These are phyloP conservation scores for Pulveroboletus sp. DNA, from an alignment of 768 basidiomycete genomes.

Conservation along the genomic window DNA sequence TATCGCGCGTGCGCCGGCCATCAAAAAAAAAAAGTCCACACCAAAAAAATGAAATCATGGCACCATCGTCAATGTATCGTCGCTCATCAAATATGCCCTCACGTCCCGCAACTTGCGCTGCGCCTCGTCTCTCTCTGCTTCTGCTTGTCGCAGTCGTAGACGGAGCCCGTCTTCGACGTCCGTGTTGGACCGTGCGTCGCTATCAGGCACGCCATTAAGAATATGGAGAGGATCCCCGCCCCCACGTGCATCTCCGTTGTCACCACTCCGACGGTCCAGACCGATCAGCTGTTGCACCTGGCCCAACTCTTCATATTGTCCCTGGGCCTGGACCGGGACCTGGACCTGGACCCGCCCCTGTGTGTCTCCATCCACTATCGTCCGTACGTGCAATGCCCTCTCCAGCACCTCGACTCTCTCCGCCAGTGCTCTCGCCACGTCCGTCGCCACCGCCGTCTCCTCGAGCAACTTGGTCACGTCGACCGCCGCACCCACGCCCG, in stretches of 20 bases:
- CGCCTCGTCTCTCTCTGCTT: slow-evolving; percentile 21
- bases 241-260: not conserved
- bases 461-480: slow-evolving; percentile 12
- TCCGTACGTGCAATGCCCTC: slow-evolving; percentile 10
- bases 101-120: slow-evolving; percentile 14
- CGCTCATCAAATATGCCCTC: slow-evolving; percentile 17
- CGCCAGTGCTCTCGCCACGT: slow-evolving; percentile 13
- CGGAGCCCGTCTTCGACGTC: slow-evolving; percentile 7
- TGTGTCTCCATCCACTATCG: not conserved
- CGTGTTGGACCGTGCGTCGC: not conserved
- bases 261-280: not conserved
- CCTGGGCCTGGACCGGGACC: too few relatives aligned
- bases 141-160: slow-evolving; percentile 11
- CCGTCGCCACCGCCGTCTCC: slow-evolving; percentile 17
- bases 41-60: not conserved
- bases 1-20: too few relatives aligned
- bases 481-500: slow-evolving; percentile 5
- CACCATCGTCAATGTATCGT: not conserved
- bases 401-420: slow-evolving; percentile 27
- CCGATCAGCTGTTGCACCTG: too few relatives aligned
- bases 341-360: not conserved
- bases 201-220: not conserved
- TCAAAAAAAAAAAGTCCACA: not conserved
- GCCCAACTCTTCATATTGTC: too few relatives aligned
- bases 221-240: too few relatives aligned